A percentile compares a stretch with the other conserved stretches of the same genome.
These are phyloP conservation scores for Pseudognaphalium luteoalbum DNA, from an alignment of 129 eudicot genomes.

Conservation along the genomic window DNA sequence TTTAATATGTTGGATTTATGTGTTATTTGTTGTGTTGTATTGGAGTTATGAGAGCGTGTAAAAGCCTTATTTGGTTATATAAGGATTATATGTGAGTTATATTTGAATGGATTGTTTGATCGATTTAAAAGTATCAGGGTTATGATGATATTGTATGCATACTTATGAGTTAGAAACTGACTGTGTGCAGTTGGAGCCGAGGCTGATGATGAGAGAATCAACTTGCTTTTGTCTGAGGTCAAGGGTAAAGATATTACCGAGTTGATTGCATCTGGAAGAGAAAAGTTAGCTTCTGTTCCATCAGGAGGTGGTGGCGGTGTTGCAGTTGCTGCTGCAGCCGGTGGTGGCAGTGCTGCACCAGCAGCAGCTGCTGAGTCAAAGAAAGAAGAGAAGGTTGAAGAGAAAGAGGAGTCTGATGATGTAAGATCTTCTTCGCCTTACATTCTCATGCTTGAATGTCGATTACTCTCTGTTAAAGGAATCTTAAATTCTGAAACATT, in stretches of 20 bases:
- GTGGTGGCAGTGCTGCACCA: slow-evolving; percentile 50
- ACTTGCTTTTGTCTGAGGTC: slow-evolving; percentile 53
- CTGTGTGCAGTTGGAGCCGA: slow-evolving; percentile 69
- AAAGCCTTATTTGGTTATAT: neutral
- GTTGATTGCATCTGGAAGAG: slow-evolving; percentile 68
- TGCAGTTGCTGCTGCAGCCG: slow-evolving; percentile 38
- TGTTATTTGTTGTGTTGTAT: no score
- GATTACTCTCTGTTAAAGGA: no score
- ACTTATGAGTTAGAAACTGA: neutral
- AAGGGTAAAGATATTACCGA: slow-evolving; percentile 60
- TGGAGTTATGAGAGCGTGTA: neutral
- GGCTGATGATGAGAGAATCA: slow-evolving; percentile 60
- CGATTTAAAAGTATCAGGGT: neutral
- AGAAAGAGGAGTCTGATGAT: slow-evolving; percentile 68
- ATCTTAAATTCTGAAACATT: neutral
- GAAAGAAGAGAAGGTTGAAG: slow-evolving; percentile 67
- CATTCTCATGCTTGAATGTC: neutral
- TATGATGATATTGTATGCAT: neutral
- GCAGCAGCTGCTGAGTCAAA: slow-evolving; percentile 50
- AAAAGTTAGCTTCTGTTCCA: slow-evolving; percentile 70
- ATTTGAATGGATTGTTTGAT: neutral
- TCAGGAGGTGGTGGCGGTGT: slow-evolving; percentile 66
- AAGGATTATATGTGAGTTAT: no score
- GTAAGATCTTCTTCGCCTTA: slow-evolving; percentile 22
- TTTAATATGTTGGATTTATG: no score